A percentile compares a stretch with the other conserved stretches of the same genome.
These are phyloP conservation scores for Naegleria gruberi DNA, from an alignment of 208 protist species.

Conservation along the genomic window DNA sequence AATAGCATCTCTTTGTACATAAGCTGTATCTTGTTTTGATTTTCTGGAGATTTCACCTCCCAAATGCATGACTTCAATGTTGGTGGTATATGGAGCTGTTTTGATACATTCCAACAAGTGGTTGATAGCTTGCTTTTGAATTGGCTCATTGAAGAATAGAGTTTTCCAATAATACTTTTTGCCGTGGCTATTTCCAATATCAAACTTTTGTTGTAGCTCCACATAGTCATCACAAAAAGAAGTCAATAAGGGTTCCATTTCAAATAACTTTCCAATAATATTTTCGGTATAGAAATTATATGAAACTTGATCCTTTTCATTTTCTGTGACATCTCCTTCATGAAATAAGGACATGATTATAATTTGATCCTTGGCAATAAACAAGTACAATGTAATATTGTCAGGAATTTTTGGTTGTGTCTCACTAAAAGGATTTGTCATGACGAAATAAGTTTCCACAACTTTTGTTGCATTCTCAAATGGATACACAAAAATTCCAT, in stretches of 20 bases:
- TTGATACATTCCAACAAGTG: neutral
- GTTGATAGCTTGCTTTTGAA: neutral
- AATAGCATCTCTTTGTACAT: neutral
- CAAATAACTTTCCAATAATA: neutral
- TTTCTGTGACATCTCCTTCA: neutral
- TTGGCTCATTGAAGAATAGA: neutral
- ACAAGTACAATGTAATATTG: neutral
- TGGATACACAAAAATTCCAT: neutral
- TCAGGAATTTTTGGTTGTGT: neutral
- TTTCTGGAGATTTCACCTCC: neutral
- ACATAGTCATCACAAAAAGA: neutral
- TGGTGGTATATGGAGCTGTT: neutral
- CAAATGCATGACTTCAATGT: neutral
- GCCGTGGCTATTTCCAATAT: neutral
- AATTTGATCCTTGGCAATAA: neutral
- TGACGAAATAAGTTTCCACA: neutral
- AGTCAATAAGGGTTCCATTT: neutral
- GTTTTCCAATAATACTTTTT: neutral
- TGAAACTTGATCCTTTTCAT: neutral
- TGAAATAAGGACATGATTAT: neutral
- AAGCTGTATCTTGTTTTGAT: neutral
- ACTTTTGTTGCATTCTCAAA: neutral
- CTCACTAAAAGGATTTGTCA: neutral
- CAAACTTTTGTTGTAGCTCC: neutral
- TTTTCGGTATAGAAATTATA: neutral